Conservation (phyloP, 1,139 yeast genomes). For the Candida glucosophila region DNA sequence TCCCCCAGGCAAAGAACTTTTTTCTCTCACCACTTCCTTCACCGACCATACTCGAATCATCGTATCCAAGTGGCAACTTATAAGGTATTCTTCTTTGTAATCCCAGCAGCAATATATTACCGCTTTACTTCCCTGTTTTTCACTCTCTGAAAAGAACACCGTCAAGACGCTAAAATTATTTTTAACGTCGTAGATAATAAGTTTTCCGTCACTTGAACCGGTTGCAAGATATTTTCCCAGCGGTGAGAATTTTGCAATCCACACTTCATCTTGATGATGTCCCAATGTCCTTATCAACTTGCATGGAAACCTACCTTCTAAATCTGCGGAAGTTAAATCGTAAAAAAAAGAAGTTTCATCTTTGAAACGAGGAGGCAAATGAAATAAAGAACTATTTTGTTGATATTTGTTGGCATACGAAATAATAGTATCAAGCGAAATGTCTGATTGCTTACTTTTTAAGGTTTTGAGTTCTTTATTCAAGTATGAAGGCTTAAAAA, state of each 20-base stretch:
- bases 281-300: conserved; percentile 26
- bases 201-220: conserved; percentile 61
- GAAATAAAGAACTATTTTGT: conserved; percentile 21
- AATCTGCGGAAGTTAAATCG: no score
- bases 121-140: conserved; percentile 25
- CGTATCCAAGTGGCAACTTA: conserved; percentile 64
- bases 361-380: conserved; percentile 23
- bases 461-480: no score
- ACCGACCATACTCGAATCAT: conserved; percentile 62
- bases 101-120: conserved; percentile 71
- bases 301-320: conserved; percentile 47
- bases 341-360: no score
- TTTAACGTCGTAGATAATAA: conserved; percentile 59
- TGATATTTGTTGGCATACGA: conserved; percentile 21
- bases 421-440: no score
- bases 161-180: conserved; percentile 40
- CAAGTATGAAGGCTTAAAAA: conserved; percentile 1
- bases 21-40: conserved; percentile 17
- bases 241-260: conserved; percentile 76
- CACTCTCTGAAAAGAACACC: conserved; percentile 12
- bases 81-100: conserved; percentile 54
- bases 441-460: no score
- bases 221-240: conserved; percentile 69
- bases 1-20: conserved; percentile 19
- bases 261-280: conserved; percentile 67